phyloP scores from a whole-genome alignment of 73 alveolate genomes.

The Diophrys appendiculata region DNA sequence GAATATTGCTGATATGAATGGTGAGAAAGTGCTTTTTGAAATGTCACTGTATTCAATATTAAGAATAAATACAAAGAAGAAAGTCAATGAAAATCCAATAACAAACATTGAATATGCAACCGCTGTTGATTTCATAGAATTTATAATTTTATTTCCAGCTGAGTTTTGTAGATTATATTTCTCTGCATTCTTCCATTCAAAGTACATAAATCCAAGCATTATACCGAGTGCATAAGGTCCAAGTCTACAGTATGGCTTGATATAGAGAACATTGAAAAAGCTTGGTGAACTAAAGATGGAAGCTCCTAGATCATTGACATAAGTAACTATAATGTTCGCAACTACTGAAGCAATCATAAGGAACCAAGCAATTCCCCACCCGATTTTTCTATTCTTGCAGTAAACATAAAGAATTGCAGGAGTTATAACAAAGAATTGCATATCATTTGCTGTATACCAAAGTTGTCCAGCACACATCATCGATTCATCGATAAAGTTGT shows the following conservation, averaged over 20 bases:
- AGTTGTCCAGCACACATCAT: slow-evolving; percentile 54
- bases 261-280: slow-evolving; percentile 1
- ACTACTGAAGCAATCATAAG: not conserved
- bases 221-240: slow-evolving; percentile 27
- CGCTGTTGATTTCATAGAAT: slow-evolving; percentile 1
- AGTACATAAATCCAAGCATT: slow-evolving; percentile 15
- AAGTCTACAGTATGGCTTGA: slow-evolving; percentile 41
- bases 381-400: slow-evolving; percentile 14
- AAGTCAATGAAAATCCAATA: slow-evolving; percentile 16
- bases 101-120: slow-evolving; percentile 6
- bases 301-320: slow-evolving; percentile 12
- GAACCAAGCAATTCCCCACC: not conserved
- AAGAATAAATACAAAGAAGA: slow-evolving; percentile 40
- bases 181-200: slow-evolving; percentile 18
- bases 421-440: not conserved
- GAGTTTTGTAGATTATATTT: slow-evolving; percentile 17
- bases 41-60: slow-evolving; percentile 10
- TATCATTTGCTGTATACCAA: slow-evolving; percentile 48
- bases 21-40: slow-evolving; percentile 23
- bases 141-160: not conserved
- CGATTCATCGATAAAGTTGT: slow-evolving; percentile 44
- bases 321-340: slow-evolving; percentile 5
- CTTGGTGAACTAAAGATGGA: not conserved
- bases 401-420: slow-evolving; percentile 18
- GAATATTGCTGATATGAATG: not conserved